Evolutionary conservation across 2,329 filamentous ascomycete species (phyloP), one percentile per base, ranked within the genome.

Genomic region (Penicillium griseofulvum): DNA sequence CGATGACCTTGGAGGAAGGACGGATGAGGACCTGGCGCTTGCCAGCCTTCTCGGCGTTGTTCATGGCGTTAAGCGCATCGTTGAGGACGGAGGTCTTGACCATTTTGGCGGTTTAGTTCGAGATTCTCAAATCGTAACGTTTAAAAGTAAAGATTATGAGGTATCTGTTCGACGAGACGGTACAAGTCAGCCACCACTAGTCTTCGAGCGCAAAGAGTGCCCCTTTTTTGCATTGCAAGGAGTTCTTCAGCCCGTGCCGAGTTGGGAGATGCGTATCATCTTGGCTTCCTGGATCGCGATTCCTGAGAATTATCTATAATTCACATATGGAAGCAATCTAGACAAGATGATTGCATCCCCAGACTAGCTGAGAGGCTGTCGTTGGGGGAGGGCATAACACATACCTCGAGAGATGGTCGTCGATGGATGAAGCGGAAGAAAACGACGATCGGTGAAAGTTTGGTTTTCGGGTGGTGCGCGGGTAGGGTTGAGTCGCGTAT

Each of bases 41-140:
- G 83, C 94, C 94, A 72, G 90, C 85, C 89, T 99, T 97, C 87
- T 99, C 95, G 85, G 94, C 94, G 81, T 99, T 99, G 91, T 99
- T 99, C 89, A 99, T 97, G 84, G 87, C 85, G 80, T 96, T 96
- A 75, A 97, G 89, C 78, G 90, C 91, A 88, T 99, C 94, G 87
- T 97, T 95, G 81, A 99, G 92, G 76, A 97, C 94, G 79, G 91
- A 96, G 75, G 94, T 97, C 84, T 90, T 91, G 82, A 97, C 92
- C 93, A 99, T 99, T 78, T 89, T 97, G 86, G 78, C 87, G 86
- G 84, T 83, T 57, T 72, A 74, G 52, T 48, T 66, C 65, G 69
- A 80, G 78, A 80, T 80, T 80, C 78, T 80, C 78, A 80, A 76
- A 77, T 78, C 78, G 71, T 69, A 65, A 57, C 51, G 39, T 74